Evolutionary conservation across 495 filamentous ascomycete genomes (phyloP).

Genomic region (Hypoxylon lenormandii): DNA sequence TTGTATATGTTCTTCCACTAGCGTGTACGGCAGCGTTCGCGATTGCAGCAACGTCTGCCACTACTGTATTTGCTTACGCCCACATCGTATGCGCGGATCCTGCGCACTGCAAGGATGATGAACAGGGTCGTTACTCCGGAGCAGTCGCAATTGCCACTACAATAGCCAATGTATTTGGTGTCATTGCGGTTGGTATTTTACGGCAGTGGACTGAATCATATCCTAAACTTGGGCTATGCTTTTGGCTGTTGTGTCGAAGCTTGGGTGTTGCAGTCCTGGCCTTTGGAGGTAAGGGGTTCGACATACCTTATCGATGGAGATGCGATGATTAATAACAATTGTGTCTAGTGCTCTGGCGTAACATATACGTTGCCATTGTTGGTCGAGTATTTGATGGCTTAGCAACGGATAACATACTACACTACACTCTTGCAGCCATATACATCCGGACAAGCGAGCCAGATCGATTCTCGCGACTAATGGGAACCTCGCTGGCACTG

Average conservation of each 20-base stretch:
- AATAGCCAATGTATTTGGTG: slow-evolving; percentile 10
- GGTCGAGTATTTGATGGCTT: slow-evolving; percentile 24
- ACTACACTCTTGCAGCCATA: slow-evolving; percentile 23
- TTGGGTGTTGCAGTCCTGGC: slow-evolving; percentile 7
- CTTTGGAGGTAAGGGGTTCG: slow-evolving; percentile 6
- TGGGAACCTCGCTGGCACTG: slow-evolving; percentile 17
- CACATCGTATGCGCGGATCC: slow-evolving; percentile 10
- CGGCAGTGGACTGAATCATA: slow-evolving; percentile 10
- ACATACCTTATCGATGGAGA: too few species aligned
- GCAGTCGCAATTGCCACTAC: slow-evolving; percentile 2
- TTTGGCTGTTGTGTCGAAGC: slow-evolving; percentile 5
- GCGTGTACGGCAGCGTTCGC: slow-evolving; percentile 16
- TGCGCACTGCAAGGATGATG: slow-evolving; percentile 7
- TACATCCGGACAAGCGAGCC: slow-evolving; percentile 3
- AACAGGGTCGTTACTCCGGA: neutral
- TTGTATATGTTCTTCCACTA: slow-evolving; percentile 1
- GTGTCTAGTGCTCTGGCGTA: slow-evolving; percentile 13
- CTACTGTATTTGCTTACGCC: slow-evolving; percentile 12
- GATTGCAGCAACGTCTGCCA: slow-evolving; percentile 14
- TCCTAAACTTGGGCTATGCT: slow-evolving; percentile 11
- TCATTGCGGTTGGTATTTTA: slow-evolving; percentile 12
- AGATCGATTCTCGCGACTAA: slow-evolving; percentile 14
- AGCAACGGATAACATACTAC: slow-evolving; percentile 22
- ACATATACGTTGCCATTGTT: slow-evolving; percentile 19
- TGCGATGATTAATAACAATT: too few species aligned